Conservation (phyloP, 495 filamentous ascomycete genomes). For the Antarctomyces pellizariae region DNA sequence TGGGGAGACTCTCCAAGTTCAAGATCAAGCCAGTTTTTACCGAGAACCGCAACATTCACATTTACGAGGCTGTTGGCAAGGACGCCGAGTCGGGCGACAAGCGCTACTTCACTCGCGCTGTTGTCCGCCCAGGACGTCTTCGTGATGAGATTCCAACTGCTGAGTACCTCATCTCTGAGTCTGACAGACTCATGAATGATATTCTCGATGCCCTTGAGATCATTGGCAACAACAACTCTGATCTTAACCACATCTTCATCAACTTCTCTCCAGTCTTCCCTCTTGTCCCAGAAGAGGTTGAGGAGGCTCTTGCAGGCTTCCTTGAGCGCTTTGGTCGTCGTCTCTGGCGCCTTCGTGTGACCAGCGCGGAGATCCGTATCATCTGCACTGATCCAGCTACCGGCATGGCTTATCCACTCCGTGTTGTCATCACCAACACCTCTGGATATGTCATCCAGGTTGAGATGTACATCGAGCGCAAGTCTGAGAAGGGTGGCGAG, state of each 20-base stretch:
- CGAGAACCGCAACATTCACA: constrained; percentile 95
- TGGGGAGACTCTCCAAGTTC: constrained; percentile 86
- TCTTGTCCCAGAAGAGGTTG: constrained; percentile 69
- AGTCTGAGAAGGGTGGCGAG: constrained; percentile 80
- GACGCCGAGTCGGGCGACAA: constrained; percentile 84
- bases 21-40: constrained; percentile 95
- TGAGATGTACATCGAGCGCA: constrained; percentile 90
- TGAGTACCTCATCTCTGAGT: constrained; percentile 93
- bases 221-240: constrained; percentile 95
- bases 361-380: constrained; percentile 94
- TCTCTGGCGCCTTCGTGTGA: constrained; percentile 88
- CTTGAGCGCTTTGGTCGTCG: constrained; percentile 88
- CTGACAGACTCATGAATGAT: constrained; percentile 88
- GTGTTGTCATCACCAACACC: constrained; percentile 94
- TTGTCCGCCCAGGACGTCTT: constrained; percentile 77
- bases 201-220: constrained; percentile 96
- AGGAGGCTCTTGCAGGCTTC: constrained; percentile 86
- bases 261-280: constrained; percentile 96
- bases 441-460: constrained; percentile 98
- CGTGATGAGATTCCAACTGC: constrained; percentile 92
- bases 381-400: constrained; percentile 79
- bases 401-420: constrained; percentile 72
- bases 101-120: constrained; percentile 90
- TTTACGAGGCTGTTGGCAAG: constrained; percentile 92
- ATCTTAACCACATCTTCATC: constrained; percentile 99